Evolutionary conservation across 2,329 filamentous ascomycete genomes (phyloP).

Genomic region (Gnomoniopsis sp.): DNA sequence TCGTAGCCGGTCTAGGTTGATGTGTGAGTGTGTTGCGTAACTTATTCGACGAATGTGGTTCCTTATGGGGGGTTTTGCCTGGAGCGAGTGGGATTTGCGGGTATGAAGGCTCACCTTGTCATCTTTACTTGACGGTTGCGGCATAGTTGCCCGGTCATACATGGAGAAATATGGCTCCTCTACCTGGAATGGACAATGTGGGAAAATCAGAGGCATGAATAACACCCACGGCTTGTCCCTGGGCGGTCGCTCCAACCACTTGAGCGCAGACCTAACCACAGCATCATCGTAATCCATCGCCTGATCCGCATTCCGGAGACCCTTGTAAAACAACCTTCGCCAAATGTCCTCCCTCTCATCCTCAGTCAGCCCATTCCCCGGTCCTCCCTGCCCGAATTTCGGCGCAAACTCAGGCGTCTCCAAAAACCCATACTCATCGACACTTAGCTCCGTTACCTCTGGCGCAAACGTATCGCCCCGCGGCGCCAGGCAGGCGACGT

Average conservation of each 20-base stretch:
- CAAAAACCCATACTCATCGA: slow-evolving; percentile 40
- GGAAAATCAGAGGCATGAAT: slow-evolving; percentile 40
- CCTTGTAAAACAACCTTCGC: slow-evolving; percentile 38
- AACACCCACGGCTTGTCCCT: slow-evolving; percentile 38
- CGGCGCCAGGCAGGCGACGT: slow-evolving; percentile 42
- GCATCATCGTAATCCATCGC: slow-evolving; percentile 43
- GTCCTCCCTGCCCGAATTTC: slow-evolving; percentile 25
- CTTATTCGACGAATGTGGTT: no score
- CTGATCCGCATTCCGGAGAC: slow-evolving; percentile 32
- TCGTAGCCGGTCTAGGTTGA: slow-evolving; percentile 38
- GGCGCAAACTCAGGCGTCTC: slow-evolving; percentile 29
- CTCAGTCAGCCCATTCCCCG: not conserved
- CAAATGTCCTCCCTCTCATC: slow-evolving; percentile 33
- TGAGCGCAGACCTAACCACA: slow-evolving; percentile 36
- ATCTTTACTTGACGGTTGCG: slow-evolving; percentile 6
- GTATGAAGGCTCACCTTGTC: slow-evolving; percentile 7
- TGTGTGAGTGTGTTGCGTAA: no score
- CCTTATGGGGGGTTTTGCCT: no score
- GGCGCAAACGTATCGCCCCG: slow-evolving; percentile 40
- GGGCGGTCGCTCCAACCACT: slow-evolving; percentile 41
- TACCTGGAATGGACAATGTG: slow-evolving; percentile 44
- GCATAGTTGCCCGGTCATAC: slow-evolving; percentile 35
- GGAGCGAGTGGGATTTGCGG: no score
- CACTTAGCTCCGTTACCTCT: slow-evolving; percentile 38
- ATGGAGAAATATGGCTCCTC: slow-evolving; percentile 47